phyloP scores from a whole-genome alignment of 2,329 filamentous ascomycete genomes.

The Sporothrix schenckii region DNA sequence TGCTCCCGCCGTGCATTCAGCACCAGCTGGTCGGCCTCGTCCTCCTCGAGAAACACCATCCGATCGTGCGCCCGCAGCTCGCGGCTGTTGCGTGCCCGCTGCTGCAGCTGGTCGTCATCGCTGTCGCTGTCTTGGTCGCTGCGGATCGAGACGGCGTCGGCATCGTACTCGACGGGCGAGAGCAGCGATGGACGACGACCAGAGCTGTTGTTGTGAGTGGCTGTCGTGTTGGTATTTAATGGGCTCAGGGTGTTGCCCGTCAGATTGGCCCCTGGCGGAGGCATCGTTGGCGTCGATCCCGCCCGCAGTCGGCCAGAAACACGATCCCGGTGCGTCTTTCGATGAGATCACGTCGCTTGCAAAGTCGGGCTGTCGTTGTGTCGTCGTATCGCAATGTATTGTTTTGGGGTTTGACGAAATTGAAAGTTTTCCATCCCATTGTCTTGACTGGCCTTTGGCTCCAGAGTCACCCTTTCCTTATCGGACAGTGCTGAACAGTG shows the following conservation, averaged over 20 bases:
- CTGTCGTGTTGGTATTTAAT: background rate
- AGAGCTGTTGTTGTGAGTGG: background rate
- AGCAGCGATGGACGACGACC: conserved; percentile 52
- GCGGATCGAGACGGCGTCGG: conserved; percentile 68
- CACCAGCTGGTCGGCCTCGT: conserved; percentile 67
- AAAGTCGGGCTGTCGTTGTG: background rate
- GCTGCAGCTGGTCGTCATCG: conserved; percentile 71
- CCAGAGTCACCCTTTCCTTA: conserved; percentile 8
- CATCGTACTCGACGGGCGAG: conserved; percentile 66
- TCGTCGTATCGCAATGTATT: background rate
- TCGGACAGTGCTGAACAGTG: background rate
- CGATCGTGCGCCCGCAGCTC: conserved; percentile 72
- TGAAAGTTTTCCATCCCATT: background rate
- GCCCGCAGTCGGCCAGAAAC: background rate
- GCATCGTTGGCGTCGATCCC: background rate
- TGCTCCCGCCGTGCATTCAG: conserved; percentile 56
- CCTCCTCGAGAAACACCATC: conserved; percentile 73
- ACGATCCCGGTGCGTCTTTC: background rate
- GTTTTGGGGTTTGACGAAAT: background rate
- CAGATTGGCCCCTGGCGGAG: conserved; percentile 7
- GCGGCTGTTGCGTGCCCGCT: conserved; percentile 66
- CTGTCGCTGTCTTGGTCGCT: conserved; percentile 76
- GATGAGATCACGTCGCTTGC: background rate
- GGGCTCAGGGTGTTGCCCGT: conserved; percentile 5
- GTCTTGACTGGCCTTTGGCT: conserved; percentile 5